A percentile compares a stretch with the other conserved stretches of the same genome.
phyloP scores from a whole-genome alignment of 2,329 filamentous ascomycete species.

The Ilyonectria sp. region DNA sequence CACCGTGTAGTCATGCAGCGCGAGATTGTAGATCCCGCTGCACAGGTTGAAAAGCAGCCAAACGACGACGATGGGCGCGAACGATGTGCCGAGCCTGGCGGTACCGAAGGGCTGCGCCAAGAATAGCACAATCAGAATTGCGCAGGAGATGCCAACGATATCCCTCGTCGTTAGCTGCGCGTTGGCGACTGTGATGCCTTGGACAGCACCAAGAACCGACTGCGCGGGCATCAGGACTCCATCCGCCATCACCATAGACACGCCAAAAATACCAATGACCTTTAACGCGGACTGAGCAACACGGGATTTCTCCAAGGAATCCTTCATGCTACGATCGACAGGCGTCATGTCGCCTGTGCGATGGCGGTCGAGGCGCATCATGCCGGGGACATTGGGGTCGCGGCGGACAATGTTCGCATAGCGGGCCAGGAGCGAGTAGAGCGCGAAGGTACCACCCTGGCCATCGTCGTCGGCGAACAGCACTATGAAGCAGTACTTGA shows the following conservation, averaged over 20 bases:
- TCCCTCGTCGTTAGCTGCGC: conserved; percentile 68
- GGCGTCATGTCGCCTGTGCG: conserved; percentile 66
- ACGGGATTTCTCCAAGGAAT: conserved; percentile 70
- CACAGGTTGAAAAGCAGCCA: conserved; percentile 76
- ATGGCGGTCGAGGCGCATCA: conserved; percentile 2
- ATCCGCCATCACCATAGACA: conserved; percentile 77
- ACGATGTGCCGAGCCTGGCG: conserved; percentile 70
- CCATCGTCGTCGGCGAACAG: conserved; percentile 79
- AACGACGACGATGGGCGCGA: conserved; percentile 77
- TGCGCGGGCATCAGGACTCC: conserved; percentile 79
- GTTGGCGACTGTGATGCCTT: conserved; percentile 73
- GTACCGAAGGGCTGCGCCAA: conserved; percentile 76
- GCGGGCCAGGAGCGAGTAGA: conserved; percentile 75
- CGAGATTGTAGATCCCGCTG: conserved; percentile 76
- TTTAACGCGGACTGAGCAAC: conserved; percentile 70
- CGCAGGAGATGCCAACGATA: conserved; percentile 76
- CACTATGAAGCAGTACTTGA: conserved; percentile 79
- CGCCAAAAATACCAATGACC: conserved; percentile 74
- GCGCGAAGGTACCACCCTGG: conserved; percentile 78
- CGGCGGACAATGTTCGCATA: conserved; percentile 72
- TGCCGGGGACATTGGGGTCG: conserved; percentile 62
- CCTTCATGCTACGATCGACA: conserved; percentile 67
- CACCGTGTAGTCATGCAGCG: conserved; percentile 66
- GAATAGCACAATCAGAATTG: conserved; percentile 76
- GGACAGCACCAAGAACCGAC: conserved; percentile 78